A percentile compares a stretch with the other conserved stretches of the same genome.
phyloP scores from a whole-genome alignment of 1,139 yeast species.

The Debaryomyces robertsiae region DNA sequence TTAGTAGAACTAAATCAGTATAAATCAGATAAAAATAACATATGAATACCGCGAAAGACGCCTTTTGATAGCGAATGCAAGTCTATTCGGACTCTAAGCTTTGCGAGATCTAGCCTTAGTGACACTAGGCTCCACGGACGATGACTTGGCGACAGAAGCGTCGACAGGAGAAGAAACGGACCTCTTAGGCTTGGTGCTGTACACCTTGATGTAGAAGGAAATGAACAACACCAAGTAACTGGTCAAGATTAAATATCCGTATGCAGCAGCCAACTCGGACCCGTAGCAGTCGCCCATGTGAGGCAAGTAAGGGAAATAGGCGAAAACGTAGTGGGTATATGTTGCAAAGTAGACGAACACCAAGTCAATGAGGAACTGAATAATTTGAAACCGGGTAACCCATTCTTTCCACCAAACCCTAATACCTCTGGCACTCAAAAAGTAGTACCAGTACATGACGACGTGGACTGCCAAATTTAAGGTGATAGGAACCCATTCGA shows the following conservation, averaged over 20 bases:
- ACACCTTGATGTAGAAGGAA: slow-evolving; percentile 88
- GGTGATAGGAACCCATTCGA: slow-evolving; percentile 92
- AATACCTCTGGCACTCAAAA: slow-evolving; percentile 89
- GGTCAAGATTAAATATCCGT: slow-evolving; percentile 86
- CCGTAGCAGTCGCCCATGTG: slow-evolving; percentile 90
- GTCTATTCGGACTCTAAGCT: slow-evolving; percentile 4
- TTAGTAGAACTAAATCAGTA: too few relatives aligned
- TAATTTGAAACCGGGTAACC: slow-evolving; percentile 96
- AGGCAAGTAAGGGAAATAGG: slow-evolving; percentile 66
- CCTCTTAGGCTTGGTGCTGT: slow-evolving; percentile 48
- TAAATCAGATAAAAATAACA: too few relatives aligned
- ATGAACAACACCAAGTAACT: slow-evolving; percentile 89
- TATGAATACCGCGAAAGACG: too few relatives aligned
- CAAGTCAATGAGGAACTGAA: slow-evolving; percentile 89
- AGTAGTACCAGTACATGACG: slow-evolving; percentile 98
- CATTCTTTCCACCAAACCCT: slow-evolving; percentile 99
- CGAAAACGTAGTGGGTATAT: slow-evolving; percentile 72
- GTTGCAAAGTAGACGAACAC: slow-evolving; percentile 91
- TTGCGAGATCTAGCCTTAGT: slow-evolving; percentile 24
- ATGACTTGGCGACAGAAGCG: slow-evolving; percentile 13
- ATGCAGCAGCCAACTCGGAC: slow-evolving; percentile 87
- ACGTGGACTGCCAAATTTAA: slow-evolving; percentile 93
- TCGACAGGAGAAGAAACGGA: slow-evolving; percentile 10
- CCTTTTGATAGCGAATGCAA: too few relatives aligned
- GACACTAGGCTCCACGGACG: slow-evolving; percentile 13